These are phyloP conservation scores for Termitomyces titanicus DNA, from an alignment of 768 basidiomycete species.

Conservation along the genomic window DNA sequence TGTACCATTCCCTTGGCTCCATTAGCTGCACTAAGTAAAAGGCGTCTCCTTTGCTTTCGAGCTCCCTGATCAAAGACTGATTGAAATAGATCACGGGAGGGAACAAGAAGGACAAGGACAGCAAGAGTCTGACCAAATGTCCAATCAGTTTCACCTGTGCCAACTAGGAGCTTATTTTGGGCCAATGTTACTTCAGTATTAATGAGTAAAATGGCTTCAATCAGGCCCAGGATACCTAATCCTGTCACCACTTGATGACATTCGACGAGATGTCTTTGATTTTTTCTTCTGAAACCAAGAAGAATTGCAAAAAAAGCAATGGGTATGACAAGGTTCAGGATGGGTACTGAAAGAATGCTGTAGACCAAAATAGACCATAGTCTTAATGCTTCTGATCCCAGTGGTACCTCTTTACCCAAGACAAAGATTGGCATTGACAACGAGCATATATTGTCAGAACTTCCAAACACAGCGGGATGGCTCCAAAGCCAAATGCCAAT, in stretches of 20 bases:
- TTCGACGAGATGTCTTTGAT: not conserved
- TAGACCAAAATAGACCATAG: not conserved
- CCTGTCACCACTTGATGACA: not conserved
- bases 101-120: conserved; percentile 4
- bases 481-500: conserved; percentile 2
- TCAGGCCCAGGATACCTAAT: not conserved
- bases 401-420: not conserved
- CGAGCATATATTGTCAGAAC: not conserved
- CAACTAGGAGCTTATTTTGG: not conserved
- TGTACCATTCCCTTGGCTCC: not conserved
- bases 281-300: not conserved
- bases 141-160: not conserved
- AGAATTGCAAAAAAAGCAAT: not conserved
- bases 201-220: not conserved
- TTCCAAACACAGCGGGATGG: not conserved
- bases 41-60: not conserved
- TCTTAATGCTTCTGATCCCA: not conserved
- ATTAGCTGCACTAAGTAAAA: not conserved
- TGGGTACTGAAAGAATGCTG: not conserved
- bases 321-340: not conserved
- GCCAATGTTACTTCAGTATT: not conserved
- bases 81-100: conserved; percentile 3
- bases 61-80: not conserved
- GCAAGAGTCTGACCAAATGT: conserved; percentile 11
- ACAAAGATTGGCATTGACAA: not conserved